A percentile compares a stretch with the other conserved stretches of the same genome.
phyloP scores from a whole-genome alignment of 2,329 filamentous ascomycete genomes.

The Thyridium curvatum region DNA sequence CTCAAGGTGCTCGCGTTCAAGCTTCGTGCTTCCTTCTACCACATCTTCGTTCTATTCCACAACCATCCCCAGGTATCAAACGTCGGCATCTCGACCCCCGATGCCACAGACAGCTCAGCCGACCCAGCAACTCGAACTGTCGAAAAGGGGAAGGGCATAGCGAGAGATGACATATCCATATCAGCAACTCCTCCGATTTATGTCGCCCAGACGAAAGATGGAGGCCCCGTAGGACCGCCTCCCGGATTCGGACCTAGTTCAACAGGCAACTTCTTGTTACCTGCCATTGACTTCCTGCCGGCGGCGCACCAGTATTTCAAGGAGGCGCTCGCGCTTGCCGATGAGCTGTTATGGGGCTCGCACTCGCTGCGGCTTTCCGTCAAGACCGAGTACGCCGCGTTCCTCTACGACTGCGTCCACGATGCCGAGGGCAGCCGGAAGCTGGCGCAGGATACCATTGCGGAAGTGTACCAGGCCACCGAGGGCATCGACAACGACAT shows the following conservation, averaged over 20 bases:
- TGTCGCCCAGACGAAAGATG: conserved; percentile 39
- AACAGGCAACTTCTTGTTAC: conserved; percentile 70
- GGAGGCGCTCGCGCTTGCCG: conserved; percentile 69
- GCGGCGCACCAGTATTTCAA: conserved; percentile 76
- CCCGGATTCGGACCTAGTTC: conserved; percentile 45
- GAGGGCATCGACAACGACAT: conserved; percentile 95
- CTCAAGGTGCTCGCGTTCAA: conserved; percentile 89
- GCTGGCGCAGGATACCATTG: conserved; percentile 75
- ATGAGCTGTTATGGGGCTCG: conserved; percentile 72
- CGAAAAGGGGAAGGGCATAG: conserved; percentile 44
- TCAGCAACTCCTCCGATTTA: too few relatives aligned
- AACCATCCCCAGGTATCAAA: conserved; percentile 75
- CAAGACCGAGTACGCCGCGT: conserved; percentile 87
- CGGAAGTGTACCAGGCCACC: conserved; percentile 83
- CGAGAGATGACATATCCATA: conserved; percentile 21
- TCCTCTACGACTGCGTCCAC: conserved; percentile 87
- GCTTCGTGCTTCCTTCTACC: conserved; percentile 87
- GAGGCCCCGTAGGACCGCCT: conserved; percentile 51
- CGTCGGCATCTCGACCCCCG: conserved; percentile 46
- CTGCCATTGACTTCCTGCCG: conserved; percentile 73
- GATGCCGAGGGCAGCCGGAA: conserved; percentile 70
- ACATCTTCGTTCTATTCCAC: conserved; percentile 95
- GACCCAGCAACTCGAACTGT: conserved; percentile 24
- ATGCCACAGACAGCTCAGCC: conserved; percentile 26
- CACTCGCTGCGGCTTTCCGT: conserved; percentile 86